Base-by-base conservation (phyloP, 768 basidiomycete species). In the Boletus coccyginus region DNA sequence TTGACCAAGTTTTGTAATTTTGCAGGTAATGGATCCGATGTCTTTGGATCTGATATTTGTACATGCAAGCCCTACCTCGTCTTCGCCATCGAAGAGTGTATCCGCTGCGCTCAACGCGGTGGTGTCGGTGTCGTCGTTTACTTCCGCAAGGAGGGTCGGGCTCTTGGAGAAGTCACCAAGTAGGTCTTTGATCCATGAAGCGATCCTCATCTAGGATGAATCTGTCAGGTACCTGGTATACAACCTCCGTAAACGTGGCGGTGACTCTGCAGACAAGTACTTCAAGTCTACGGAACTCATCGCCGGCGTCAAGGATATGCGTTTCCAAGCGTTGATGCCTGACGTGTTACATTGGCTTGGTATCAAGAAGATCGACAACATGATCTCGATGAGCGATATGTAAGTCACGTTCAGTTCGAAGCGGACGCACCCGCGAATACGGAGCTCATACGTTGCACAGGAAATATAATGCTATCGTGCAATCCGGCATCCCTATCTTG, bases 291-390 rank as follows among this genome's bases (percentile, higher is more conserved):
- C 96, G 0, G 95, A 95, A 73, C 76, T 90, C 60, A 91, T 98
- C 57, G 95, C 95, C 0, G 95, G 95, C 10, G 94, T 97, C 24
- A 91, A 93, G 74, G 92, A 94, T 66, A 92, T 94, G 92, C 84
- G 93, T n/a, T 94, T 94, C 86, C 80, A 87, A 69, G 91, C 88
- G 21, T 78, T 93, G 57, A 97, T 98, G 94, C 96, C 96, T 4
- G 96, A 98, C 68, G 89, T 97, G 7, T 75, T 98, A 44, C 93
- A 94, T 69, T 98, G 94, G 92, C 74, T 98, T 17, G 96, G 96
- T 0, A 89, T 98, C 66, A 86, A 69, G 73, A 92, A 92, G 79
- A 83, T 98, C 44, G 85, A 93, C 71, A 87, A 87, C 66, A 85
- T 98, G 86, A 86, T 96, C 16, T 87, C 85, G 24, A 92, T 92